Evolutionary conservation across 768 basidiomycete genomes (phyloP), one percentile per base, ranked within the genome.

Genomic region (Leccinellum rugosiceps): DNA sequence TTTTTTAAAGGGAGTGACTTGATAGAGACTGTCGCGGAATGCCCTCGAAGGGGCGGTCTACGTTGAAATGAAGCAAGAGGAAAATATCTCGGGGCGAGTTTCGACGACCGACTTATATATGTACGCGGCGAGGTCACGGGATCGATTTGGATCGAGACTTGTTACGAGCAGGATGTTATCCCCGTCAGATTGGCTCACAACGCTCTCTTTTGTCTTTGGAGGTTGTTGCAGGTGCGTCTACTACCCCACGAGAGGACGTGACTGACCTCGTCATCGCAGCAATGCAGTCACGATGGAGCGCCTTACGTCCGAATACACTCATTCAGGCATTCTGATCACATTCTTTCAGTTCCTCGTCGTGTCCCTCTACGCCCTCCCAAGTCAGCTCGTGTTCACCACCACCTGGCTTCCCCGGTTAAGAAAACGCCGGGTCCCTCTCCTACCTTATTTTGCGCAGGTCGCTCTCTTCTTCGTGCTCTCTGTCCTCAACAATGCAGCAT

Each of bases 401-500:
- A 6, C 57, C 6, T 62, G 58, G 61, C 19, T 63, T 9, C 86
- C 85, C 6, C 76, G 77, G 4, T 75, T 91, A 21, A 83, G 81
- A 62, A 78, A 80, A 11, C 81, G 88, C 7, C 76, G 77, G 59
- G 85, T 96, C 11, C 92, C 93, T 6, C 68, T 96, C 19, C 72
- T 74, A 8, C 78, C 86, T 13, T 95, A 95, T 76, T 65, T 89
- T 26, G 72, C 86, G 2, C 94, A 97, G 72, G 94, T 95, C 48
- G 78, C 78, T 1, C 77, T 98, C 34, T 95, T 95, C 74, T 87
- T 90, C 58, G 70, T 80, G 4, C 78, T 93, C 52, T 94, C 91
- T 6, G 68, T 90, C 58, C 76, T 98, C 62, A 98, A 97, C 71
- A 97, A 95, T 74, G 83, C 82, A n/a, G 94, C 92, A 1, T 96